A percentile compares a stretch with the other conserved stretches of the same genome.
phyloP scores from a whole-genome alignment of 129 eudicot genomes.

The Artemisia tridentata region DNA sequence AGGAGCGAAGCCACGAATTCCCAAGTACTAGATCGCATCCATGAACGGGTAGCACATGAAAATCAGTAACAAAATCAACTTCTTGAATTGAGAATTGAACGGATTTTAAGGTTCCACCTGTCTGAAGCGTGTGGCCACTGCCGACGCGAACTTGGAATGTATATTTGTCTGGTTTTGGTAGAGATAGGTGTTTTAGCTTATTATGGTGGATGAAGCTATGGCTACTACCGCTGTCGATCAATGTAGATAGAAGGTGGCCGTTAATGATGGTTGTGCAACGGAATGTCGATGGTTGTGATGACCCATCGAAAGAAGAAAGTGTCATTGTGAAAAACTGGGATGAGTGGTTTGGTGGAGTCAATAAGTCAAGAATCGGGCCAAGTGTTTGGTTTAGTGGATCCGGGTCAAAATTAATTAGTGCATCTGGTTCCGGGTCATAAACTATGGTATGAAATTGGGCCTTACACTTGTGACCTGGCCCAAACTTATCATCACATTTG shows the following conservation, averaged over 20 bases:
- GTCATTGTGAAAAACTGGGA: not conserved
- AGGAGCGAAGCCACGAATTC: not conserved
- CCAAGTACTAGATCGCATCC: not conserved
- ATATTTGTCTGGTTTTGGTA: not conserved
- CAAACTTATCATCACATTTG: slow-evolving; percentile 1
- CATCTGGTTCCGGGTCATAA: not conserved
- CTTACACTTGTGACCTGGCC: not conserved
- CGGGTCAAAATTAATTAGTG: not conserved
- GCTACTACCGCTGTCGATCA: not conserved
- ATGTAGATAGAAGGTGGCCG: not conserved
- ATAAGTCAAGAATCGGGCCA: not conserved
- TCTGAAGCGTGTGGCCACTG: not conserved
- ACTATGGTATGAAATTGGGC: slow-evolving; percentile 1
- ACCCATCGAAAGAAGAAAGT: not conserved
- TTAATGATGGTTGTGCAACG: not conserved
- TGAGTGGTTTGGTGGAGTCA: not conserved
- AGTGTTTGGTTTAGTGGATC: not conserved
- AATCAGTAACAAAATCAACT: not conserved
- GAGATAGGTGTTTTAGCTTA: not conserved
- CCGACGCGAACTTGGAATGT: not conserved
- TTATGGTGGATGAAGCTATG: not conserved
- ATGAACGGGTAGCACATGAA: not conserved
- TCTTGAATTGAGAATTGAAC: not conserved
- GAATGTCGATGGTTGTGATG: not conserved
- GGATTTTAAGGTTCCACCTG: not conserved